phyloP scores from a whole-genome alignment of 495 filamentous ascomycete genomes.

The Podospora australis region DNA sequence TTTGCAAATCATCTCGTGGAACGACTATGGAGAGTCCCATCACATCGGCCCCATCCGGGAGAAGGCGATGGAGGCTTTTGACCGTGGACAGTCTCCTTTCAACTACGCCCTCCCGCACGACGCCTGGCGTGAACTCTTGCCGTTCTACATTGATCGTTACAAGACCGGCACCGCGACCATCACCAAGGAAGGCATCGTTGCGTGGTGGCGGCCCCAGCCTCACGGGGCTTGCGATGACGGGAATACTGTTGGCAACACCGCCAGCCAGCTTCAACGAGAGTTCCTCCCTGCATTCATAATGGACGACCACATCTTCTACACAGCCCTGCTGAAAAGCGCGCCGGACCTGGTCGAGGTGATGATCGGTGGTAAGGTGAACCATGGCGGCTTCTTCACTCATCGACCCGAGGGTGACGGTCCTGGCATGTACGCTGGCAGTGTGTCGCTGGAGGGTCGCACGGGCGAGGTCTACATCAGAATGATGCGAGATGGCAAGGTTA shows the following conservation, averaged over 20 bases:
- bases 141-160: slow-evolving; percentile 55
- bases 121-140: slow-evolving; percentile 46
- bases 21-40: slow-evolving; percentile 14
- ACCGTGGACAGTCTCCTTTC: slow-evolving; percentile 59
- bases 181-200: slow-evolving; percentile 41
- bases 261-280: slow-evolving; percentile 1
- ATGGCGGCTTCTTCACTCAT: too few species aligned
- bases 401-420: too few species aligned
- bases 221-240: slow-evolving; percentile 23
- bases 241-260: slow-evolving; percentile 8
- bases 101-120: slow-evolving; percentile 59
- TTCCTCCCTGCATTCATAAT: background rate
- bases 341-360: too few species aligned
- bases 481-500: too few species aligned
- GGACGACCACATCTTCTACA: background rate
- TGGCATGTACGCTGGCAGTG: too few species aligned
- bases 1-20: slow-evolving; percentile 9
- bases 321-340: background rate
- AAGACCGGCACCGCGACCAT: slow-evolving; percentile 25
- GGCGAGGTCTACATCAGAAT: too few species aligned
- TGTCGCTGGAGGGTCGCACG: too few species aligned
- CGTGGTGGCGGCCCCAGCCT: slow-evolving; percentile 52
- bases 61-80: slow-evolving; percentile 39
- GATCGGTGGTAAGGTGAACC: too few species aligned
- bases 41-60: background rate